phyloP scores from a whole-genome alignment of 352 stramenopile genomes.

The Labyrinthula sp. region DNA sequence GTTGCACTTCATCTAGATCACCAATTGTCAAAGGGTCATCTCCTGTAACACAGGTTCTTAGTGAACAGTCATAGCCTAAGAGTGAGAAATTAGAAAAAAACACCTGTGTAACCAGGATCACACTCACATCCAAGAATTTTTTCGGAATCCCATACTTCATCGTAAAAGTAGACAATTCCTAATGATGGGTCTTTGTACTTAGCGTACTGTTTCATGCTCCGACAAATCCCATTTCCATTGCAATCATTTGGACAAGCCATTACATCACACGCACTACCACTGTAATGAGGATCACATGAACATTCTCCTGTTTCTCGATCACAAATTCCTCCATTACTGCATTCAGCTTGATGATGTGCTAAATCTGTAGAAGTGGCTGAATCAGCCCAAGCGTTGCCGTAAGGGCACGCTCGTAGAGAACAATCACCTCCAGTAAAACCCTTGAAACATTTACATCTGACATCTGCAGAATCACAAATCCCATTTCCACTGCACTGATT shows the following conservation, averaged over 20 bases:
- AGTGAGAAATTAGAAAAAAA: too few relatives aligned
- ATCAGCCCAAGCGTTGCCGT: slow-evolving; percentile 47
- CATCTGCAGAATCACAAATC: slow-evolving; percentile 3
- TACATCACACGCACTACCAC: slow-evolving; percentile 46
- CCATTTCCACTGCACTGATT: slow-evolving; percentile 16
- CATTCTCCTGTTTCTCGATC: slow-evolving; percentile 46
- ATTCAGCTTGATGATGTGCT: slow-evolving; percentile 49
- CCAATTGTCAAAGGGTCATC: slow-evolving; percentile 44
- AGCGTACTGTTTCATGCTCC: slow-evolving; percentile 10
- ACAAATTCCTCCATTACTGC: slow-evolving; percentile 43
- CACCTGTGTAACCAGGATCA: slow-evolving; percentile 47
- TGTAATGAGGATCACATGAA: slow-evolving; percentile 50
- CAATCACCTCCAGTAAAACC: slow-evolving; percentile 29
- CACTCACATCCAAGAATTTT: slow-evolving; percentile 65
- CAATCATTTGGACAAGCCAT: slow-evolving; percentile 24
- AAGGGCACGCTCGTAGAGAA: slow-evolving; percentile 10
- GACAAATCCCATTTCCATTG: slow-evolving; percentile 9
- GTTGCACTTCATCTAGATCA: slow-evolving; percentile 59
- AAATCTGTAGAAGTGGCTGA: slow-evolving; percentile 40
- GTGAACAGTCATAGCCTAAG: slow-evolving; percentile 50
- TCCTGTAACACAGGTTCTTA: slow-evolving; percentile 57
- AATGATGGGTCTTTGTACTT: slow-evolving; percentile 13
- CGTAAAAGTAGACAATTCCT: slow-evolving; percentile 22
- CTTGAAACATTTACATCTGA: slow-evolving; percentile 26
- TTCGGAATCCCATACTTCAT: slow-evolving; percentile 45